Evolutionary conservation across 2,329 filamentous ascomycete species (phyloP), one percentile per base, ranked within the genome.

Genomic region (Teratosphaeria epicoccoides): DNA sequence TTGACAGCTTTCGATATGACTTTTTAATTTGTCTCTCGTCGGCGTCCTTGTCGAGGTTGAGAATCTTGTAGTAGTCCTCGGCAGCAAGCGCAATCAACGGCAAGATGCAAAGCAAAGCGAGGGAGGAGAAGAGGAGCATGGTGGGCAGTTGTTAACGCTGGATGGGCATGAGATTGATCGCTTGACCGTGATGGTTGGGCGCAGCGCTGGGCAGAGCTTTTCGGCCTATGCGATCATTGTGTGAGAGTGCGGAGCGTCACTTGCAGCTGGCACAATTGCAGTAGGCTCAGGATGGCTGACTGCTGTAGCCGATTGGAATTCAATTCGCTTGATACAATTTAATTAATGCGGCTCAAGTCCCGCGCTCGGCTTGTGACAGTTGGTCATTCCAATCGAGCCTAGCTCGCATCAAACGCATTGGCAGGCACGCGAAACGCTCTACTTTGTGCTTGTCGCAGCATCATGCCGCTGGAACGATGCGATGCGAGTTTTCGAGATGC

Each of bases 21-120:
- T 87, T 86, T 71, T 98, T 98, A 67, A 98, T 85, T 63, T 97
- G 85, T 64, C 84, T 83, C 50, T 95, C 89, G 46, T 81, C 84
- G 14, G 91, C 91, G 54, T 84, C 76, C 64, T 82, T 88, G 64
- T 84, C 80, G 57, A 98, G 73, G 50, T 86, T 88, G 24, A 98
- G 81, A 53, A 95, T 73, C 82, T 89, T 88, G 71, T 93, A 93
- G 66, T 83, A 91, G 68, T 93, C 87, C 64, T 90, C 73, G 37
- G 74, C 74, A 28, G 69, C 71, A 49, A 74, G 61, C 24, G 68
- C 71, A 23, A 70, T 49, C 17, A 76, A 61, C 20, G 73, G 65
- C 29, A 73, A 61, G 47, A 77, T 58, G 55, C 66, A 69, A 44
- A 71, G 63, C 50, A 75, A 59, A 23, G 73, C 60, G 49, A 75